Evolutionary conservation across 345 rosid genomes (phyloP), one percentile per base, ranked within the genome.

Genomic region (Euphorbia tirucalli): DNA sequence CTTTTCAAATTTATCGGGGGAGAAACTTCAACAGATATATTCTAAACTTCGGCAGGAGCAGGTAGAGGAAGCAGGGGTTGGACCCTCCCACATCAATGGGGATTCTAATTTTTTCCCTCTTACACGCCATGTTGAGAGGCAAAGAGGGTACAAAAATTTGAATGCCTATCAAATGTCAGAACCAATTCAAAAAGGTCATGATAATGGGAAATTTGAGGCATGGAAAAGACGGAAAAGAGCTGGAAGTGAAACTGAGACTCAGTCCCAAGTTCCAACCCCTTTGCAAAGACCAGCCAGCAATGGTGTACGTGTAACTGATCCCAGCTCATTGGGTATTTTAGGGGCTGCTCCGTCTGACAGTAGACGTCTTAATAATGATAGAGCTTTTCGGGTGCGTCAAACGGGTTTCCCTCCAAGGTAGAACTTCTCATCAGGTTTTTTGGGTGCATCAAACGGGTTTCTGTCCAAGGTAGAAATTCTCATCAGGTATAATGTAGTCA

Each of bases 1-100:
- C 3, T 96, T 86, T 81, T 96, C 99, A 58, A 96, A 96, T 80
- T 78, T 93, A 60, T 86, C 98, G 10, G 99, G 99, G 68, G 97
- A 86, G 80, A 83, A 81, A 76, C 96, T 96, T 62, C 87, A 79
- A 55, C 98, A 93, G 83, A 96, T 93, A 2, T 96, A 96, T 83
- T 87, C 98, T 28, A 96, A 93, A 83, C 85, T 96, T 69, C 93
- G 83, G 83, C 80, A 87, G 80, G 93, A 93, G 83, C 87, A 74
- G 77, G 95, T 82, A 24, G 96, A 87, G 46, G 97, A 88, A 61
- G 85, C 84, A 19, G 97, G 90, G 56, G 84, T 79, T 7, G 97
- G 97, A 61, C 85, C 94, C 5, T 92, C 96, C 49, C 85, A 89
- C 56, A 56, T 80, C 43, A 89, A 90, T 44, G 93, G 94, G 55